Conservation (phyloP, 1,284 basidiomycete species). For the Microbotryum silenes-acaulis region DNA sequence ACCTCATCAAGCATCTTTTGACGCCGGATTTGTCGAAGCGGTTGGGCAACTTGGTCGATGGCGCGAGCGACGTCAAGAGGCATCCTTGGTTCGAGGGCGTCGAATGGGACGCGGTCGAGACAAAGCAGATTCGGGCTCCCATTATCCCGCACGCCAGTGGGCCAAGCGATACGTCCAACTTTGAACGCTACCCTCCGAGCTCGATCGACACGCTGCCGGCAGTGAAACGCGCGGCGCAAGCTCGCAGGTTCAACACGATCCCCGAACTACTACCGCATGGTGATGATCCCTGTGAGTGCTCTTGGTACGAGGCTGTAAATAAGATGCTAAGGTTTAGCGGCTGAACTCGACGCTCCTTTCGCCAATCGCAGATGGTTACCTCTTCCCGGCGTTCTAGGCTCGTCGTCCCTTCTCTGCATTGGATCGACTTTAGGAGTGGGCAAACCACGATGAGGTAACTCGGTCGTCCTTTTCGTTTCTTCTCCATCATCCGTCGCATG, state of each 20-base stretch:
- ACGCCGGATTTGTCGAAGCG: conserved; percentile 34
- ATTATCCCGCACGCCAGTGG: conserved; percentile 33
- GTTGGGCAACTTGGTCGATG: conserved; percentile 36
- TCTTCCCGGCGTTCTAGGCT: conserved; percentile 25
- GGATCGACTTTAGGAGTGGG: background rate
- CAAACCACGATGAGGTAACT: background rate
- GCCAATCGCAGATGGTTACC: conserved; percentile 15
- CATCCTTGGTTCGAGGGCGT: conserved; percentile 39
- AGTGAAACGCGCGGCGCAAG: conserved; percentile 24
- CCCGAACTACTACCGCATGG: conserved; percentile 7
- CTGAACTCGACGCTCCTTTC: background rate
- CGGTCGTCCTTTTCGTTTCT: background rate
- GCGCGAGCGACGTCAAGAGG: conserved; percentile 34
- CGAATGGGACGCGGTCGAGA: conserved; percentile 34
- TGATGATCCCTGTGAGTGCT: conserved; percentile 16
- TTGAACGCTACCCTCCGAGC: conserved; percentile 35
- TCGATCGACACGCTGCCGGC: conserved; percentile 33
- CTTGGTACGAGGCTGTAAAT: background rate
- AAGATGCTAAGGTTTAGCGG: background rate
- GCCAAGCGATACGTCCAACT: conserved; percentile 35
- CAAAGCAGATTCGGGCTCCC: conserved; percentile 35
- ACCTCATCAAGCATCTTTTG: conserved; percentile 33
- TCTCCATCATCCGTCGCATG: background rate
- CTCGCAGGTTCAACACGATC: conserved; percentile 17
- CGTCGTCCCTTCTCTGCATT: background rate